Percentiles rank a stretch among this genome's conserved stretches.
Evolutionary conservation across 208 protist genomes (phyloP).

Genomic region (Acanthamoeba lenticulata): DNA sequence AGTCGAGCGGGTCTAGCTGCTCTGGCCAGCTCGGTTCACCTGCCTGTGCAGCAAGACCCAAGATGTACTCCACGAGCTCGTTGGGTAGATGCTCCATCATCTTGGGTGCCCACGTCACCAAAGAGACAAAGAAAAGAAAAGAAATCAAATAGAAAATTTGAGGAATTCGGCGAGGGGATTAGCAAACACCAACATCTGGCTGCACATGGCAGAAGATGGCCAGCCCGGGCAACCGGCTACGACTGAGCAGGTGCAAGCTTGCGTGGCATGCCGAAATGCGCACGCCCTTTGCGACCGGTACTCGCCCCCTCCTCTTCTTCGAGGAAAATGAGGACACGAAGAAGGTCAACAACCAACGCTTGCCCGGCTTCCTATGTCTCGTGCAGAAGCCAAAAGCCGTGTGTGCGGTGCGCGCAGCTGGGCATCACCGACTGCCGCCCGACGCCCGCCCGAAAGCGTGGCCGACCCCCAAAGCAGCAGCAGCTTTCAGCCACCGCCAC

Average conservation of each 20-base stretch:
- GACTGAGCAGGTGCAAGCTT: not conserved
- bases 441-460: not conserved
- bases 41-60: not conserved
- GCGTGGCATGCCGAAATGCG: not conserved
- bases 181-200: no score
- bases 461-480: not conserved
- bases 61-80: not conserved
- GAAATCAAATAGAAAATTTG: no score
- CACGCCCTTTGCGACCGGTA: not conserved
- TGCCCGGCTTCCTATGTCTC: no score
- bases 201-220: not conserved
- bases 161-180: no score
- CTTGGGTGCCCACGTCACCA: no score
- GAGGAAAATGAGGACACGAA: not conserved
- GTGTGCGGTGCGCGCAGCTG: not conserved
- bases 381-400: no score
- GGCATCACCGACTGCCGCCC: not conserved
- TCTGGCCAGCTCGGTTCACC: not conserved
- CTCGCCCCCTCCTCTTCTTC: not conserved
- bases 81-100: no score
- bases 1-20: not conserved
- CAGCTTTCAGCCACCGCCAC: no score
- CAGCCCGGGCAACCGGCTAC: not conserved
- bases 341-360: no score
- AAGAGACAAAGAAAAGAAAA: no score